These are phyloP conservation scores for Boletus vermiculosoides DNA, from an alignment of 768 basidiomycete species.

Conservation along the genomic window DNA sequence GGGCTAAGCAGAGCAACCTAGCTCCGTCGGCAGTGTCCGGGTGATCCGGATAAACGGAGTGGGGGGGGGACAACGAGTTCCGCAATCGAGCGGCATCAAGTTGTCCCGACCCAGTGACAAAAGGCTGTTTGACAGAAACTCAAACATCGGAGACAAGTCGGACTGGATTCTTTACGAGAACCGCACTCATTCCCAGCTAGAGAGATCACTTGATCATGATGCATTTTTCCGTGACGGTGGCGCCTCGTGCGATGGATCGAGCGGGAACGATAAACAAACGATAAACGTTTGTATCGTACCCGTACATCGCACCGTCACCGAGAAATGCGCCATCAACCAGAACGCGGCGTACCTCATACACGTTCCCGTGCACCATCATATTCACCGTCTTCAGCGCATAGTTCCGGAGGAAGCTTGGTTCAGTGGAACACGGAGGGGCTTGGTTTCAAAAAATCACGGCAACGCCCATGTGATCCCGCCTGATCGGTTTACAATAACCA, in stretches of 20 bases:
- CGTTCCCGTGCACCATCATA: constrained; percentile 2
- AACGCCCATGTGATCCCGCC: constrained; percentile 14
- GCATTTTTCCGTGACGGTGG: constrained; percentile 13
- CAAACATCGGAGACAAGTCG: constrained; percentile 16
- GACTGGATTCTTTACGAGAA: constrained; percentile 11
- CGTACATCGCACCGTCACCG: not conserved
- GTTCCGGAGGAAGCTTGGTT: constrained; percentile 15
- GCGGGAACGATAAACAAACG: not conserved
- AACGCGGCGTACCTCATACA: constrained; percentile 15
- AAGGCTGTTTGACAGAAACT: not conserved
- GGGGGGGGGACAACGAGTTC: not conserved
- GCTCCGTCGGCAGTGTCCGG: constrained; percentile 18
- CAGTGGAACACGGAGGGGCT: constrained; percentile 1
- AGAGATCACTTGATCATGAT: not conserved
- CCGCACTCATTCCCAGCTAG: not conserved
- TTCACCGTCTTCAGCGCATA: not conserved
- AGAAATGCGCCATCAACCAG: constrained; percentile 3
- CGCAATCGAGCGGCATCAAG: not conserved
- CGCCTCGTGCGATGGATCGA: constrained; percentile 19
- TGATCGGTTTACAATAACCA: constrained; percentile 16
- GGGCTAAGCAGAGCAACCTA: constrained; percentile 3
- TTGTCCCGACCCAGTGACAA: not conserved
- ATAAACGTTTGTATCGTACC: not conserved
- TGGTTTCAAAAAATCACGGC: constrained; percentile 13
- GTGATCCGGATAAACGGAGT: constrained; percentile 19